These are phyloP conservation scores for Cordyceps sp. DNA, from an alignment of 2,329 filamentous ascomycete species.

Conservation along the genomic window DNA sequence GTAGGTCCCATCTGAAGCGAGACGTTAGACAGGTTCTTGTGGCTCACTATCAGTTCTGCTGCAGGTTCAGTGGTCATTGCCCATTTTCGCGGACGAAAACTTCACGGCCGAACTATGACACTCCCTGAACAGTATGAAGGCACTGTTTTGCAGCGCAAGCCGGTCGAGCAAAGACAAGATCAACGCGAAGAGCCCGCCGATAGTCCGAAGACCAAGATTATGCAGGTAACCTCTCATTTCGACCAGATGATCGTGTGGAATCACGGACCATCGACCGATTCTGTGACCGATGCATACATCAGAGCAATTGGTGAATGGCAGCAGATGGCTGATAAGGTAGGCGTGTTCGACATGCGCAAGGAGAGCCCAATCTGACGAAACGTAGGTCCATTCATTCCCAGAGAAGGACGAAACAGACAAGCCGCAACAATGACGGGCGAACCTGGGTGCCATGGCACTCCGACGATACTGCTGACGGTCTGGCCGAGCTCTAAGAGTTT, in stretches of 20 bases:
- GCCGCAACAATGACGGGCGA: too few species aligned
- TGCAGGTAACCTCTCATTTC: constrained; percentile 53
- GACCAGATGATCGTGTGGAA: constrained; percentile 70
- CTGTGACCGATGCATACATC: constrained; percentile 49
- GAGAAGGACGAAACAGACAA: neutral
- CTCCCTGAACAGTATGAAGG: constrained; percentile 60
- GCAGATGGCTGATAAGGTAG: constrained; percentile 50
- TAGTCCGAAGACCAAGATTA: constrained; percentile 30
- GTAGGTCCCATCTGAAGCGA: too few species aligned
- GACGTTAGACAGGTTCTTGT: too few species aligned
- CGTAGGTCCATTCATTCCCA: neutral
- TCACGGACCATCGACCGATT: constrained; percentile 52
- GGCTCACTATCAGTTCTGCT: too few species aligned
- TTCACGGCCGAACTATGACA: constrained; percentile 48
- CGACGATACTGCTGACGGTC: too few species aligned
- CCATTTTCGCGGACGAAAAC: constrained; percentile 67
- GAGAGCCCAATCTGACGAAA: neutral
- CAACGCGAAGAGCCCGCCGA: constrained; percentile 22
- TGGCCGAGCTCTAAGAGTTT: too few species aligned
- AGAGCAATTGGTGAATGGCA: constrained; percentile 72
- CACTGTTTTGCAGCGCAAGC: constrained; percentile 30
- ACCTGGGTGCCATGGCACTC: too few species aligned
- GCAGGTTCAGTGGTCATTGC: constrained; percentile 36
- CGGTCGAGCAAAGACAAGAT: constrained; percentile 19
- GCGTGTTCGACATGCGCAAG: too few species aligned